Evolutionary conservation across 768 basidiomycete genomes (phyloP), one percentile per base, ranked within the genome.

Genomic region (Lactarius trivialis): DNA sequence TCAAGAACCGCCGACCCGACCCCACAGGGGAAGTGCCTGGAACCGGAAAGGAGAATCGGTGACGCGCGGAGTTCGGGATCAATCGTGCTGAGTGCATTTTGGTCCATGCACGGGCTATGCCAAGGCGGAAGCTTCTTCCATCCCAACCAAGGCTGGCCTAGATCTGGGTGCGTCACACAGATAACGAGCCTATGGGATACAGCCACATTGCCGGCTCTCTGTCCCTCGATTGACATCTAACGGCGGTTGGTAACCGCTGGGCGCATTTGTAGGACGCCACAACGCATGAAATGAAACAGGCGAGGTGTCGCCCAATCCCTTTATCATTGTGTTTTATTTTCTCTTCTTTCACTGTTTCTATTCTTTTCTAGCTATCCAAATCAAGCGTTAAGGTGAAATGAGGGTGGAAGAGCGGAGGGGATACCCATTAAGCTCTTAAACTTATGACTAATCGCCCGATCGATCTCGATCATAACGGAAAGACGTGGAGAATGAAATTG

Each of bases 351-450:
- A 37, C 5, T 53, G 11, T 11, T 17, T 24, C 39, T 34, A 21
- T 34, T n/a, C 26, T 26, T 24, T 24, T 55, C 28, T 36, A 24
- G 30, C 33, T 4, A 36, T n/a, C 33, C 32, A 17, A 34, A 34
- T 36, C 33, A 56, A 28, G 32, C n/a, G 34, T 45, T 41, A 43
- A 65, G 61, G 68, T 49, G 58, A 58, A 61, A 48, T n/a, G 37
- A 63, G 67, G 65, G 63, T 65, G 67, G 63, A 71, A 68, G 71
- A 56, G 57, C 62, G 65, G 45, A 65, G 64, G 67, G 67, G 66
- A 69, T 70, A 70, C 65, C 73, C 74, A 75, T 76, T 77, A 78
- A 71, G 71, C 77, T 77, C 74, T 74, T 76, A 71, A 72, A 72
- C 75, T 76, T 72, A 73, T 71, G 73, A 75, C 72, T 71, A 71